Percentiles rank a stretch among this genome's conserved stretches.
Evolutionary conservation across 768 basidiomycete genomes (phyloP).

Genomic region (Mycena crocata): DNA sequence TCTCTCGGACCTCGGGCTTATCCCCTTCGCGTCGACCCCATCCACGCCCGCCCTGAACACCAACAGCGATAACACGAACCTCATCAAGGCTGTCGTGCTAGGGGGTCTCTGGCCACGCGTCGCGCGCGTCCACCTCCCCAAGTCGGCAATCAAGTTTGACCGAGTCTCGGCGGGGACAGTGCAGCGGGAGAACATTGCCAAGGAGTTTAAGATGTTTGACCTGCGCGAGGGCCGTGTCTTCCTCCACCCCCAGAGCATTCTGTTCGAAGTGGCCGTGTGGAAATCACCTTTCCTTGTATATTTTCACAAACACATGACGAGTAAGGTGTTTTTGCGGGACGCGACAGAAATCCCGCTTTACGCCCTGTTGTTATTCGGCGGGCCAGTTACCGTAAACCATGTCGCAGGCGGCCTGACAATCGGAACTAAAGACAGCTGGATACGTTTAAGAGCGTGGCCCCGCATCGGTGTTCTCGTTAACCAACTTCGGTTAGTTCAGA

Average conservation of each 20-base stretch:
- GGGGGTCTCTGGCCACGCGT: conserved; percentile 91
- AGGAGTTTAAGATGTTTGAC: conserved; percentile 88
- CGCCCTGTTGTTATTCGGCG: conserved; percentile 86
- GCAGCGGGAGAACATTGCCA: conserved; percentile 85
- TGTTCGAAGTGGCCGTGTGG: conserved; percentile 81
- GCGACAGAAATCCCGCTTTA: conserved; percentile 95
- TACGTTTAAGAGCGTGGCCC: conserved; percentile 87
- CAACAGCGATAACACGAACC: conserved; percentile 74
- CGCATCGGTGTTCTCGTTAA: conserved; percentile 92
- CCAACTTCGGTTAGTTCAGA: conserved; percentile 72
- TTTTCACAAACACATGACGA: conserved; percentile 85
- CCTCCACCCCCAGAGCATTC: conserved; percentile 83
- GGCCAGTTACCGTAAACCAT: conserved; percentile 81
- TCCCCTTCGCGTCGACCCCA: conserved; percentile 60
- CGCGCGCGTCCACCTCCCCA: conserved; percentile 80
- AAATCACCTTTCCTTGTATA: conserved; percentile 84
- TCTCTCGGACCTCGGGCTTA: conserved; percentile 77
- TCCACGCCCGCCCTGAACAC: conserved; percentile 66
- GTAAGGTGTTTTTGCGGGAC: conserved; percentile 87
- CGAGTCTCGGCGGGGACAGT: conserved; percentile 86
- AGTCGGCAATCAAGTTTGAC: conserved; percentile 84
- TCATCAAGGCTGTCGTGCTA: conserved; percentile 86
- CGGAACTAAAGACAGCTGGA: conserved; percentile 59
- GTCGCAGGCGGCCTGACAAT: conserved; percentile 81
- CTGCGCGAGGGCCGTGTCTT: conserved; percentile 75